A percentile compares a stretch with the other conserved stretches of the same genome.
These are phyloP conservation scores for Globisporangium camurandrum DNA, from an alignment of 352 stramenopile genomes.

Conservation along the genomic window DNA sequence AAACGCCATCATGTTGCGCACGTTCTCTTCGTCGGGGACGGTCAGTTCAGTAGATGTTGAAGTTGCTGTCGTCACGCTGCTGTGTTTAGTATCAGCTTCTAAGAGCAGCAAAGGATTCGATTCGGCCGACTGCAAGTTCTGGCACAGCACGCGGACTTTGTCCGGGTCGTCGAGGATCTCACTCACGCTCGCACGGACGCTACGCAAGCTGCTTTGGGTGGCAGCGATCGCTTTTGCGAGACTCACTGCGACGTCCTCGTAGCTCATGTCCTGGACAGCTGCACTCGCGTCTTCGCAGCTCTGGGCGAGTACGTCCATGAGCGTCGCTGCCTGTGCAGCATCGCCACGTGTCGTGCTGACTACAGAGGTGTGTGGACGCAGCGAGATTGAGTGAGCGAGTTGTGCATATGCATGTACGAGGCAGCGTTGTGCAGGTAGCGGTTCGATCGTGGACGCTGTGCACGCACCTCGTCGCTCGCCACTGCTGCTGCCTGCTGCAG, in stretches of 20 bases:
- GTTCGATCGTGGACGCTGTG: too few species aligned
- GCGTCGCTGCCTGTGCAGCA: slow-evolving; percentile 26
- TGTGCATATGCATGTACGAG: neutral
- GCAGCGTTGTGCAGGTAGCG: neutral
- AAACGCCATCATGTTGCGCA: slow-evolving; percentile 69
- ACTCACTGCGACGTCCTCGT: slow-evolving; percentile 41
- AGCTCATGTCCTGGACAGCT: slow-evolving; percentile 35
- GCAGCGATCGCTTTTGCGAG: slow-evolving; percentile 47
- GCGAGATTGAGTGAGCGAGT: neutral
- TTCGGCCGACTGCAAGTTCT: slow-evolving; percentile 45
- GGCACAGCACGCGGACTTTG: slow-evolving; percentile 48
- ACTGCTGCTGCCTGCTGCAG: slow-evolving; percentile 5
- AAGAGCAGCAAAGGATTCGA: slow-evolving; percentile 39
- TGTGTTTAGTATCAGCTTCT: neutral
- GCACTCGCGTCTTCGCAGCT: slow-evolving; percentile 56
- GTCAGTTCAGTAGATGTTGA: slow-evolving; percentile 11
- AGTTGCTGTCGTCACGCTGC: neutral
- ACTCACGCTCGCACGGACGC: slow-evolving; percentile 40
- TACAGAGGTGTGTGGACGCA: neutral
- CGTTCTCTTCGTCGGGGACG: slow-evolving; percentile 44
- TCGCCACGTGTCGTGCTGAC: neutral
- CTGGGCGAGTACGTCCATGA: slow-evolving; percentile 62
- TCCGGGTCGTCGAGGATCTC: slow-evolving; percentile 56
- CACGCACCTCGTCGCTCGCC: too few species aligned
- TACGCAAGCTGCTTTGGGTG: slow-evolving; percentile 60